Evolutionary conservation across 1,139 yeast species (phyloP).

Genomic region (Blastobotrys serpentis): DNA sequence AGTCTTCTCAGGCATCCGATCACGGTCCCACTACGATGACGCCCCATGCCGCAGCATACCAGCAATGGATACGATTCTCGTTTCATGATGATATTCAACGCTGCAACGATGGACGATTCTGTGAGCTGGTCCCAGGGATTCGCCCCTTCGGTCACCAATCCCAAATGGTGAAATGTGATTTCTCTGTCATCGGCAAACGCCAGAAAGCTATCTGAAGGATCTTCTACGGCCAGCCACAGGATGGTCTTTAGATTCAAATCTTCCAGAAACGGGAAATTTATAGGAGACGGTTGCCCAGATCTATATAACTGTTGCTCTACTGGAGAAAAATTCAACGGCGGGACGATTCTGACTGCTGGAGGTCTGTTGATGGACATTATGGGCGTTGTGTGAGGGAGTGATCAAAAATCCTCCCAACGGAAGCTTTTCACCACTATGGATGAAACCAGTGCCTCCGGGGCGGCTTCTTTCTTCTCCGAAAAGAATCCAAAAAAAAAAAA

Average conservation of each 20-base stretch:
- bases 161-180: conserved; percentile 59
- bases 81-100: conserved; percentile 71
- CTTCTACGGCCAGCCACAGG: conserved; percentile 93
- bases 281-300: conserved; percentile 95
- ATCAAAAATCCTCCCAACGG: no score
- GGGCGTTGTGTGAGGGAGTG: no score
- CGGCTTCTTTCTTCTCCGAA: no score
- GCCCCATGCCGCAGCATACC: conserved; percentile 97
- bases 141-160: conserved; percentile 62
- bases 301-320: conserved; percentile 84
- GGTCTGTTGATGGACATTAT: conserved; percentile 28
- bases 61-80: conserved; percentile 75
- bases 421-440: no score
- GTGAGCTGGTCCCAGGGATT: conserved; percentile 98
- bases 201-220: conserved; percentile 83
- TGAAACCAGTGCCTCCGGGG: no score
- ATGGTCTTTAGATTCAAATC: conserved; percentile 75
- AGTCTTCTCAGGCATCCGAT: conserved; percentile 87
- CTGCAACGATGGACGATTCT: conserved; percentile 74
- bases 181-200: conserved; percentile 74
- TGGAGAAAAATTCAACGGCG: conserved; percentile 93
- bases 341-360: conserved; percentile 58
- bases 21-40: conserved; percentile 95
- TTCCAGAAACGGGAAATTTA: conserved; percentile 79
- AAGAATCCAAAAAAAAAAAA: no score